Evolutionary conservation across 1,139 yeast genomes (phyloP), one percentile per base, ranked within the genome.

Genomic region (Diutina scorzettiae): DNA sequence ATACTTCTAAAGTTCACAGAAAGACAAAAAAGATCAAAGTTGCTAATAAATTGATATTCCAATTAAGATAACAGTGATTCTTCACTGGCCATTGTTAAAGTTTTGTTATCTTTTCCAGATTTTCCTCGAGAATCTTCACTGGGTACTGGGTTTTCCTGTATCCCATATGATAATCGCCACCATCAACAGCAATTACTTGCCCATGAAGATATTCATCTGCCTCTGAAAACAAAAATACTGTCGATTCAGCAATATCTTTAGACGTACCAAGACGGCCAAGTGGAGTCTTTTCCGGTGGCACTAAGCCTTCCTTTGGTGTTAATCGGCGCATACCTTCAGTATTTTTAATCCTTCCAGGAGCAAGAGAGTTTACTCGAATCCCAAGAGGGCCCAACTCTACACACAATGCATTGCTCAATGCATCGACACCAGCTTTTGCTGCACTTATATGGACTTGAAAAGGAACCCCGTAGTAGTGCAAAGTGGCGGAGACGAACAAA

Each of bases 391-490:
- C 96, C 47, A 85, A 66, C 59, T 87, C 96, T 7, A 84, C 87
- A 0, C 95, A 93, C 48, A 87, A 60, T 0, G 86, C 81, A 50
- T 81, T 78, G 18, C 87, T 77, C 40, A 87, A 64, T 0, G 95
- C 93, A 56, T 89, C 96, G 30, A 87, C 76, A 18, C 95, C 96
- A 1, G 96, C 95, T 62, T 87, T 87, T 4, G 96, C 96, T 0
- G 96, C 95, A 2, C 87, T 82, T 1, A 85, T 95, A 51, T 86
- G 96, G 5, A 75, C 55, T 60, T 87, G 96, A 61, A 81, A 76
- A 6, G 95, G 95, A 8, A 82, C 75, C 17, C 96, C 96, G 51
- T 80, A 75, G 59, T 83, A 84, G 59, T 87, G 96, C 45, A 87
- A 66, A 1, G 96, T 86, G 2, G 96, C 94, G 44, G 87, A 76